Evolutionary conservation across 2,329 filamentous ascomycete species (phyloP), one percentile per base, ranked within the genome.

Genomic region (Teratosphaeriaceae sp.): DNA sequence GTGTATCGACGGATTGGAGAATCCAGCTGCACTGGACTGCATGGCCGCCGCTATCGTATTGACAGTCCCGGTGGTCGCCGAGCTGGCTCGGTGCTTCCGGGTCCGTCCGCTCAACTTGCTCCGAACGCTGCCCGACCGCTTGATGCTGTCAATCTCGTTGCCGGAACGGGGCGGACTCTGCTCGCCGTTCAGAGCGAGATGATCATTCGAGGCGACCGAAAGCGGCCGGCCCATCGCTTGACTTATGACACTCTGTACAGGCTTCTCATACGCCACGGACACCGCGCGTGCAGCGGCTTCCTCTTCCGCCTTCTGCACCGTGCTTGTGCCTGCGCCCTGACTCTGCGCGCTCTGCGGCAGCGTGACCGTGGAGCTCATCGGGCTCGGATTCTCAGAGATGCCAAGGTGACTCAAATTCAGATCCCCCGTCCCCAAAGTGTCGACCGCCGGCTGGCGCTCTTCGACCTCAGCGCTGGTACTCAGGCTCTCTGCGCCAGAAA

Each of bases 361-460:
- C 9, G 80, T 78, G 44, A 78, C 76, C 39, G 70, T 76, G n/a
- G 76, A 70, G 35, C 67, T 71, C 54, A 76, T 72, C 3, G 79
- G 75, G 23, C 75, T 81, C 38, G 73, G 64, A n/a, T 75, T 75
- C 12, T 70, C 69, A 9, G 74, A 65, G 43, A 97, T 85, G 24
- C 90, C 90, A 31, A 97, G 72, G 58, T 95, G 87, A 56, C 86
- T 88, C 44, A 97, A 75, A 62, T 87, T 94, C 37, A 98, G 71
- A 58, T 96, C 86, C 4, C 92, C 92, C 56, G 80, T 80, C 11
- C 92, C 92, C 38, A 98, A 73, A 1, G 92, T 97, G 58, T 90
- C 88, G 2, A 96, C 78, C 1, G 92, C 88, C 11, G 82, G 79
- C 53, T 88, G 82, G 56, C 47, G 51, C 30, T 61, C 61, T 80